These are phyloP conservation scores for Elaphomyces granulatus DNA, from an alignment of 495 filamentous ascomycete genomes.

Conservation along the genomic window DNA sequence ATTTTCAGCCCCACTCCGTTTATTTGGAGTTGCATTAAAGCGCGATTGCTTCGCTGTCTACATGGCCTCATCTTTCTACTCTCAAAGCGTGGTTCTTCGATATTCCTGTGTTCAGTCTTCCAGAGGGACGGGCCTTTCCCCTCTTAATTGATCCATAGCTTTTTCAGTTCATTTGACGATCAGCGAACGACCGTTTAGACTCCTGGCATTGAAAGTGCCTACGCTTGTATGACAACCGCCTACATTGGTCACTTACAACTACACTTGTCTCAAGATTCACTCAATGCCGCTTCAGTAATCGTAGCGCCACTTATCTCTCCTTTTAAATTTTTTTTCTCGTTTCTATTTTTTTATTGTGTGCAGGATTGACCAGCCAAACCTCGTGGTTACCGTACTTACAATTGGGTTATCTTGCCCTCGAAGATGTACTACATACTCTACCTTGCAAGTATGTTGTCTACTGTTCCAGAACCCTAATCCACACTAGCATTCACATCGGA, in stretches of 20 bases:
- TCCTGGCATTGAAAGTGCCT: too few species aligned
- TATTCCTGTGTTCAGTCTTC: too few species aligned
- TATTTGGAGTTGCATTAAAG: neutral
- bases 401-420: neutral
- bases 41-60: neutral
- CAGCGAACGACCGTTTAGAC: too few species aligned
- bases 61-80: neutral
- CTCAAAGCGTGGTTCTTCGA: neutral
- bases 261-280: too few species aligned
- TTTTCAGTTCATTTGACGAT: too few species aligned
- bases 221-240: too few species aligned
- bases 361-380: neutral
- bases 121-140: neutral
- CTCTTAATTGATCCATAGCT: neutral
- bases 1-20: neutral
- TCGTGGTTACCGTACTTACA: neutral
- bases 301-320: too few species aligned
- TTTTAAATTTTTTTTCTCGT: neutral
- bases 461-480: neutral
- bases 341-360: neutral
- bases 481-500: constrained; percentile 1
- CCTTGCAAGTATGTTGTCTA: constrained; percentile 43
- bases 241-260: too few species aligned
- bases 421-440: constrained; percentile 57
- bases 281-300: constrained; percentile 1